Conservation (phyloP, 257 asterid genomes). For the Scutellaria galericulata region DNA sequence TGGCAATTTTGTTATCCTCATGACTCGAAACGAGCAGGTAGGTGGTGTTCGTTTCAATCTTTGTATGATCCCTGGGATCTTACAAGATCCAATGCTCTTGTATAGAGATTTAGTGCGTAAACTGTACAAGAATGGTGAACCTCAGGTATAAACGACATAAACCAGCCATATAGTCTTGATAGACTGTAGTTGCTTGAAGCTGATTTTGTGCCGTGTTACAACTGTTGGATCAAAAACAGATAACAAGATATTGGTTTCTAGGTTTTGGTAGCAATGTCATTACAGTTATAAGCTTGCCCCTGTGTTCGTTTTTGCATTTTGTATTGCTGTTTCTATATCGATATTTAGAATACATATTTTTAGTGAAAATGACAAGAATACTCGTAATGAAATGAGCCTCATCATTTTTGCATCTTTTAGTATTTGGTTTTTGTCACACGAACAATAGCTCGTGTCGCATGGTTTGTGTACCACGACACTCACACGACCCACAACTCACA, state of each 20-base stretch:
- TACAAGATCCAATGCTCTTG: conserved; percentile 43
- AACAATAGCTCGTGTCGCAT: too few relatives aligned
- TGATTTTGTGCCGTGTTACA: neutral
- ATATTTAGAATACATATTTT: too few relatives aligned
- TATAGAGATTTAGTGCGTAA: conserved; percentile 51
- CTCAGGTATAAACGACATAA: conserved; percentile 20
- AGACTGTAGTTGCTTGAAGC: conserved; percentile 18
- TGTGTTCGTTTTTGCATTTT: too few relatives aligned
- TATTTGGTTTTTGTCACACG: too few relatives aligned
- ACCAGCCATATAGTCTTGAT: conserved; percentile 21
- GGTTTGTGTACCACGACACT: too few relatives aligned
- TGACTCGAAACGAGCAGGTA: conserved; percentile 38
- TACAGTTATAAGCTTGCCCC: neutral
- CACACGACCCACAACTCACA: too few relatives aligned
- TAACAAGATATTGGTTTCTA: neutral
- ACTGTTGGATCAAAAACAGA: neutral
- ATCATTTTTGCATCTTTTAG: too few relatives aligned
- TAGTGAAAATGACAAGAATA: too few relatives aligned
- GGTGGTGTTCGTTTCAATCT: conserved; percentile 17
- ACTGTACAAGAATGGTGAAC: conserved; percentile 37
- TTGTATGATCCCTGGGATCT: conserved; percentile 36
- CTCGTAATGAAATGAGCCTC: too few relatives aligned
- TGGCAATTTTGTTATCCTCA: conserved; percentile 32
- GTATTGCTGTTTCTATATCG: too few relatives aligned
- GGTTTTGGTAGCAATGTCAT: neutral